A percentile compares a stretch with the other conserved stretches of the same genome.
Evolutionary conservation across 139 green algal genomes (phyloP).

Genomic region (Pycnococcus provasolii): DNA sequence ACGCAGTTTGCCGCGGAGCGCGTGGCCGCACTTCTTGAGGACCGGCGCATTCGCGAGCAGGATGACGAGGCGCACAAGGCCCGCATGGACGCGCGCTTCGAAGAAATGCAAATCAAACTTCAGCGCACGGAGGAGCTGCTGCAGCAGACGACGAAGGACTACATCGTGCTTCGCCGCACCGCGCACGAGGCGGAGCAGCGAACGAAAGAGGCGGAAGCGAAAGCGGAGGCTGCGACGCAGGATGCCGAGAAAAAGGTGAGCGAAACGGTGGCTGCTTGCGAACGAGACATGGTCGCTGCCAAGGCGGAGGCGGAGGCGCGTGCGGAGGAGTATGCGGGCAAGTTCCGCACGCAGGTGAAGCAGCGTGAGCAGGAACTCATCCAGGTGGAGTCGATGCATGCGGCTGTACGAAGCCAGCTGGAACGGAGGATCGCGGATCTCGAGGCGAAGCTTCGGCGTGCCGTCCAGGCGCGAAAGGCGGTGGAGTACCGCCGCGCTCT

Average conservation of each 20-base stretch:
- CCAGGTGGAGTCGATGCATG: slow-evolving; percentile 30
- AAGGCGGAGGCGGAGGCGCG: slow-evolving; percentile 13
- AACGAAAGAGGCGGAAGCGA: not conserved
- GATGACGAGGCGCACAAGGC: slow-evolving; percentile 49
- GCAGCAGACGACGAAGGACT: slow-evolving; percentile 57
- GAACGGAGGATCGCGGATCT: slow-evolving; percentile 52
- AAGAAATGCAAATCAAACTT: slow-evolving; percentile 40
- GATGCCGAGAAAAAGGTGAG: not conserved
- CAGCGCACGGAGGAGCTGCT: slow-evolving; percentile 55
- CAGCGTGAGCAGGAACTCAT: slow-evolving; percentile 50
- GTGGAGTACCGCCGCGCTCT: slow-evolving; percentile 38
- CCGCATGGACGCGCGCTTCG: slow-evolving; percentile 25
- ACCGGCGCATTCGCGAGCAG: slow-evolving; percentile 55
- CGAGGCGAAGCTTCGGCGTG: slow-evolving; percentile 24
- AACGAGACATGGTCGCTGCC: not conserved
- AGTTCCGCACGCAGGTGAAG: slow-evolving; percentile 41
- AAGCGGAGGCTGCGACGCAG: not conserved
- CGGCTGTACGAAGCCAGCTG: no score
- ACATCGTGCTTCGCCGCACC: slow-evolving; percentile 41
- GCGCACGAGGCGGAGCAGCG: slow-evolving; percentile 4
- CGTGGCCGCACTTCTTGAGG: slow-evolving; percentile 57
- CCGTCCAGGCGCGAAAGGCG: not conserved
- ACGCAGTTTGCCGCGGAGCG: slow-evolving; percentile 60
- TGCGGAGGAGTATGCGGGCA: slow-evolving; percentile 33
- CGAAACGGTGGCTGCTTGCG: no score